A percentile compares a stretch with the other conserved stretches of the same genome.
These are phyloP conservation scores for Saururus chinensis DNA, from an alignment of 164 flowering plant species.

Conservation along the genomic window DNA sequence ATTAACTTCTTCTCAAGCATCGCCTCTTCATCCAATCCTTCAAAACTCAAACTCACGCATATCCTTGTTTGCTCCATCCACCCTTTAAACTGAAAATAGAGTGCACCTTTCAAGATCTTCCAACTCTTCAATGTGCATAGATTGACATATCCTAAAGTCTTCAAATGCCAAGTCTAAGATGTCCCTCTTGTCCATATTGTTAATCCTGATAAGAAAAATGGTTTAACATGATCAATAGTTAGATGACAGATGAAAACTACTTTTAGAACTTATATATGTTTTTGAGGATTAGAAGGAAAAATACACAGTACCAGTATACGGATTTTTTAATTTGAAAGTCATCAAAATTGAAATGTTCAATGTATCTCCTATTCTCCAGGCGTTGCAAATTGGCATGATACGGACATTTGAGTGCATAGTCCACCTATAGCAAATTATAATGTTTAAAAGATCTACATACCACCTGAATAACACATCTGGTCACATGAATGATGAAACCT, in stretches of 20 bases:
- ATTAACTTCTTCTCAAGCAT: too few relatives aligned
- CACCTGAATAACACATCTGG: neutral
- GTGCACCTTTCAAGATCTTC: conserved; percentile 43
- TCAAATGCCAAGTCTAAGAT: conserved; percentile 35
- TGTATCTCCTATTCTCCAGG: conserved; percentile 37
- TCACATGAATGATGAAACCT: too few relatives aligned
- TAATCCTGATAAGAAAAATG: conserved; percentile 17
- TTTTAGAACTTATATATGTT: neutral
- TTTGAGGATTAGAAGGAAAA: neutral
- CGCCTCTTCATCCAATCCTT: too few relatives aligned
- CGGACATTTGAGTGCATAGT: conserved; percentile 21
- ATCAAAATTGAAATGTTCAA: conserved; percentile 25
- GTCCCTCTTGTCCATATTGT: conserved; percentile 28
- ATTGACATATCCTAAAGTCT: conserved; percentile 51
- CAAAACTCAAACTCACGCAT: too few relatives aligned
- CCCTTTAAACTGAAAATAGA: neutral
- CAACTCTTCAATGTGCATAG: conserved; percentile 35
- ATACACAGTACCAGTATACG: conserved; percentile 13
- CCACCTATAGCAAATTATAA: conserved; percentile 34
- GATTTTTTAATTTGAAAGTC: conserved; percentile 12
- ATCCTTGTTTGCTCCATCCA: too few relatives aligned
- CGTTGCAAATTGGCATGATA: conserved; percentile 19
- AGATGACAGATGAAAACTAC: neutral
- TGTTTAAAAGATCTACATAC: neutral
- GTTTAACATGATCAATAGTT: neutral